Conservation (phyloP, 306 rosid genomes). For the Gastrolobium villosum region DNA sequence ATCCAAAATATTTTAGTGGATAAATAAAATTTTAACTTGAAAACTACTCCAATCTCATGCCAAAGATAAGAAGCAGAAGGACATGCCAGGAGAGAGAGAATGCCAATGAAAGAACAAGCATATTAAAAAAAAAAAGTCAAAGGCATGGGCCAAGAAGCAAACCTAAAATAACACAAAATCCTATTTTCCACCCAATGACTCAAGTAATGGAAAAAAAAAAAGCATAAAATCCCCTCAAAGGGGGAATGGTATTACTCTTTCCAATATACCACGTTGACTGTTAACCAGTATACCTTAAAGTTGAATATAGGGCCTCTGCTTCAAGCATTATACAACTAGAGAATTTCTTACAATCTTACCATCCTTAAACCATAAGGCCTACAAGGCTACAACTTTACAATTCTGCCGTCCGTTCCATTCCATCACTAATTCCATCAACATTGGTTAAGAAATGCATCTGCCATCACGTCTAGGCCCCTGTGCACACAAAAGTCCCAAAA, state of each 20-base stretch:
- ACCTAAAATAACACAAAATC: neutral
- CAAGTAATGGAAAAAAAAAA: too few species aligned
- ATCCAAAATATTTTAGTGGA: neutral
- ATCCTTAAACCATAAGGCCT: constrained; percentile 1
- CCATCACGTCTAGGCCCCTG: neutral
- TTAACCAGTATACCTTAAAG: neutral
- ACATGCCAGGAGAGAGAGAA: neutral
- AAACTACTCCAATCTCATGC: constrained; percentile 26
- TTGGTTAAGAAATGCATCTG: neutral
- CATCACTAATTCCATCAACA: constrained; percentile 16
- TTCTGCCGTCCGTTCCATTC: neutral
- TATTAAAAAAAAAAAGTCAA: neutral
- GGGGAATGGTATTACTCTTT: neutral
- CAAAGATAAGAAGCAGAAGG: neutral
- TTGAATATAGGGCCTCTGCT: neutral
- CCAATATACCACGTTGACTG: neutral
- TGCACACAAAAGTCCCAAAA: neutral
- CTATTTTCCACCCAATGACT: neutral
- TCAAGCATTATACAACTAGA: constrained; percentile 13
- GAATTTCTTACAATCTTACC: neutral
- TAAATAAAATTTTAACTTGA: neutral
- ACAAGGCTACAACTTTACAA: neutral
- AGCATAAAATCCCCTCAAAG: too few species aligned
- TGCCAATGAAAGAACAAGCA: neutral
- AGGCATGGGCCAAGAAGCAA: neutral